phyloP scores from a whole-genome alignment of 2,329 filamentous ascomycete species.

The Microdochium paspali region DNA sequence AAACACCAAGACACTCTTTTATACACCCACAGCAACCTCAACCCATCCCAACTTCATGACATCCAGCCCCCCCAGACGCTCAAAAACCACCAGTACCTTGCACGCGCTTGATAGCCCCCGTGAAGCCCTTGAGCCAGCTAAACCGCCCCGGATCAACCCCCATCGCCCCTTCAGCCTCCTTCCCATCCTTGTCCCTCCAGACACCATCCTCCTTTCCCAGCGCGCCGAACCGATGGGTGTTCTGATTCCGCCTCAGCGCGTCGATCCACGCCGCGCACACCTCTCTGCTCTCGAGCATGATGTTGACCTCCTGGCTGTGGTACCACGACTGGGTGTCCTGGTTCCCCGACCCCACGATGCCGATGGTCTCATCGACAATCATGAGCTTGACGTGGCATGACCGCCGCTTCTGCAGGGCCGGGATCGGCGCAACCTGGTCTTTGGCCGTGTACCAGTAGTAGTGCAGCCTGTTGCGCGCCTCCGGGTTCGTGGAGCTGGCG shows the following conservation, averaged over 20 bases:
- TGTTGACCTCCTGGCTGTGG: constrained; percentile 68
- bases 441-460: constrained; percentile 66
- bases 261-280: constrained; percentile 57
- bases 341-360: constrained; percentile 67
- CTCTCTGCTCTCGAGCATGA: constrained; percentile 57
- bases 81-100: constrained; percentile 18
- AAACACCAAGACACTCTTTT: too few relatives aligned
- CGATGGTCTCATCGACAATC: constrained; percentile 60
- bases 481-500: constrained; percentile 21
- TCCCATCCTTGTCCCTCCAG: constrained; percentile 46
- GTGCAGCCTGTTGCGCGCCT: constrained; percentile 40
- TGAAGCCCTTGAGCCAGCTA: constrained; percentile 14
- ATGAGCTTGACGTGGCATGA: constrained; percentile 72
- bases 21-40: too few relatives aligned
- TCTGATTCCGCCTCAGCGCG: constrained; percentile 54
- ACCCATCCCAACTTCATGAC: too few relatives aligned
- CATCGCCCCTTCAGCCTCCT: constrained; percentile 32
- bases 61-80: too few relatives aligned
- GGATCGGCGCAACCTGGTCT: constrained; percentile 59
- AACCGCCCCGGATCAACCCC: constrained; percentile 39
- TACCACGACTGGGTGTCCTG: constrained; percentile 76
- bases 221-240: constrained; percentile 49
- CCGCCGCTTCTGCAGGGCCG: constrained; percentile 54
- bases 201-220: constrained; percentile 46
- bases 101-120: constrained; percentile 17